Percentiles rank a stretch among this genome's conserved stretches.
phyloP scores from a whole-genome alignment of 345 rosid genomes.

The Boechera retrofracta region DNA sequence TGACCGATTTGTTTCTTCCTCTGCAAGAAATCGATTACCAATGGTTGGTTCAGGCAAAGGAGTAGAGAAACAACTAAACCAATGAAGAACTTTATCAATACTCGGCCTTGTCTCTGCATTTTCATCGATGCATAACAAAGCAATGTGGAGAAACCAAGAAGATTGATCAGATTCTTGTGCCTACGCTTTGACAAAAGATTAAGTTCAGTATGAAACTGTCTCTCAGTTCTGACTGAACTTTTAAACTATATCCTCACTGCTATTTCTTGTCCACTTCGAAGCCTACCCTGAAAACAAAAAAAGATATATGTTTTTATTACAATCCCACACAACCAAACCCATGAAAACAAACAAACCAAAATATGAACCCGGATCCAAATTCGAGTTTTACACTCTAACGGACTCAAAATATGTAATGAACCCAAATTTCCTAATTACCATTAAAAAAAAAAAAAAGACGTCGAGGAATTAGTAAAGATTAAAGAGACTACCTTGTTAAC shows the following conservation, averaged over 20 bases:
- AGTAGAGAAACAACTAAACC: conserved; percentile 34
- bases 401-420: background rate
- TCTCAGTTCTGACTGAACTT: conserved; percentile 12
- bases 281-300: conserved; percentile 50
- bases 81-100: background rate
- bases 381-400: too few species aligned
- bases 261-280: conserved; percentile 55
- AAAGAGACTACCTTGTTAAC: conserved; percentile 48
- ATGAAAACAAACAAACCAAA: too few species aligned
- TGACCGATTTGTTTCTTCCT: conserved; percentile 16
- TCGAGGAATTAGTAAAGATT: background rate
- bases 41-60: conserved; percentile 25
- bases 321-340: background rate
- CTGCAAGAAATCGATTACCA: conserved; percentile 5
- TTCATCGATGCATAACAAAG: too few species aligned
- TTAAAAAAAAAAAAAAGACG: background rate
- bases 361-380: too few species aligned
- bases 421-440: background rate
- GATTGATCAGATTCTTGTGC: conserved; percentile 60
- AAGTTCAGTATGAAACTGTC: conserved; percentile 34
- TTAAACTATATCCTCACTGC: conserved; percentile 52
- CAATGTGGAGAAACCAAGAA: conserved; percentile 54
- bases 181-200: conserved; percentile 53
- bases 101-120: too few species aligned
- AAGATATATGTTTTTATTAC: background rate